Base-by-base conservation (phyloP, 1,139 yeast species). In the Scheffersomyces segobiensis region DNA sequence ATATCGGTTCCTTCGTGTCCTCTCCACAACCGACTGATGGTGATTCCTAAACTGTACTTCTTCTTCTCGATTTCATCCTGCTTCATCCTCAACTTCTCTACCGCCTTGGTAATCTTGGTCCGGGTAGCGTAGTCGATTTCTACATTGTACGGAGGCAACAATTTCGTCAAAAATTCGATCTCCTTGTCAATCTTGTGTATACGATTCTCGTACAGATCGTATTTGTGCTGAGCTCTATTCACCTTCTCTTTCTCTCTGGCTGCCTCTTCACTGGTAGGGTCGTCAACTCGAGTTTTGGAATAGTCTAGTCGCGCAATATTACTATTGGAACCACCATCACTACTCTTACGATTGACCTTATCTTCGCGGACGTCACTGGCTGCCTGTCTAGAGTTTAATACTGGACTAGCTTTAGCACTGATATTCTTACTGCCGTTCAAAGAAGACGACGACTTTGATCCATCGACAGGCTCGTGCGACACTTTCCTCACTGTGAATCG, bases 71-170 rank as follows among this genome's bases (percentile, higher is more conserved):
- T 63, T 61, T 80, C 84, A 61, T 80, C 84, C 58, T 74, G 77
- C 62, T 76, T 78, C 71, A 68, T 72, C 24, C 67, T 65, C 62
- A 80, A 72, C 65, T 79, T 80, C 52, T 76, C 81, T 49, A 80
- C 78, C n/a, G 83, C 83, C 55, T 70, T 72, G 26, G 72, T 71
- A 50, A 80, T 80, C 65, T 80, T 80, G 46, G 70, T 71, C 54
- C 84, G 66, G 5, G 84, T 80, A 17, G 74, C 71, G 59, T 78
- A 80, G 62, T 80, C 84, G 32, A 80, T 70, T 59, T 80, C 83
- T 50, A 79, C 82, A 60, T 79, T 80, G 63, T 72, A 77, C 1
- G 84, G 84, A 3, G 84, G 84, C 52, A 80, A 74, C 50, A 80
- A 70, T 55, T 74, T 76, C 42, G 71, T 64, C 60, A 80, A 73